Evolutionary conservation across 2,329 filamentous ascomycete genomes (phyloP).

Genomic region (Diplocarpon rosae): DNA sequence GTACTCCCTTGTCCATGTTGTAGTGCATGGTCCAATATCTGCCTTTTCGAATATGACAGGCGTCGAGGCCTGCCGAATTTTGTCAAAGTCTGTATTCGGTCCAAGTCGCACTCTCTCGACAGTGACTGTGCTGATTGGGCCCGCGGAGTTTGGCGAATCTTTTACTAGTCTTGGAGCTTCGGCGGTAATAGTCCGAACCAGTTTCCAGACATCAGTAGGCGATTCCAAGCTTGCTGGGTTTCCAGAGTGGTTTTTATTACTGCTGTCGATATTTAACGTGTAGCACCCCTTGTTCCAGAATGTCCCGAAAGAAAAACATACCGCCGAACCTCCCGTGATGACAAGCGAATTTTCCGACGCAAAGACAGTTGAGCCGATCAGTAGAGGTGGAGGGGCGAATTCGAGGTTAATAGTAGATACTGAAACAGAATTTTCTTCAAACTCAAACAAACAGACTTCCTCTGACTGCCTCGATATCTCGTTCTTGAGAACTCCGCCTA

Average conservation of each 20-base stretch:
- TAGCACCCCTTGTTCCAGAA: slow-evolving; percentile 58
- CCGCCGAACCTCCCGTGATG: slow-evolving; percentile 69
- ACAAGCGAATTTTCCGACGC: slow-evolving; percentile 39
- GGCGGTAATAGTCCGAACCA: slow-evolving; percentile 14
- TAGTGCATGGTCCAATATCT: slow-evolving; percentile 55
- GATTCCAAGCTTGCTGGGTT: background rate
- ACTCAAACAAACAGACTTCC: slow-evolving; percentile 34
- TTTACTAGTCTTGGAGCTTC: background rate
- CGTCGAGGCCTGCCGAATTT: slow-evolving; percentile 43
- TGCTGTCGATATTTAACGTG: background rate
- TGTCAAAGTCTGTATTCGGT: slow-evolving; percentile 45
- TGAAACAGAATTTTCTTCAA: background rate
- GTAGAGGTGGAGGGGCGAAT: slow-evolving; percentile 45
- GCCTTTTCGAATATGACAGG: slow-evolving; percentile 57
- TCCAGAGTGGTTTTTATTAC: slow-evolving; percentile 5
- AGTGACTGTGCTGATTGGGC: slow-evolving; percentile 6
- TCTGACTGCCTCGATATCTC: slow-evolving; percentile 35
- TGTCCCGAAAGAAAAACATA: slow-evolving; percentile 84
- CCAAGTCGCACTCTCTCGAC: slow-evolving; percentile 44
- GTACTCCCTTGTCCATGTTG: slow-evolving; percentile 58
- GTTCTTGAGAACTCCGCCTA: slow-evolving; percentile 35
- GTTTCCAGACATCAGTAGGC: slow-evolving; percentile 13
- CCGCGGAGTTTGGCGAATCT: background rate
- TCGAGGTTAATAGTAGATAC: background rate
- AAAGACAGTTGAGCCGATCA: slow-evolving; percentile 56